Base-by-base conservation (phyloP, 257 asterid species). In the Coffea canephora region DNA sequence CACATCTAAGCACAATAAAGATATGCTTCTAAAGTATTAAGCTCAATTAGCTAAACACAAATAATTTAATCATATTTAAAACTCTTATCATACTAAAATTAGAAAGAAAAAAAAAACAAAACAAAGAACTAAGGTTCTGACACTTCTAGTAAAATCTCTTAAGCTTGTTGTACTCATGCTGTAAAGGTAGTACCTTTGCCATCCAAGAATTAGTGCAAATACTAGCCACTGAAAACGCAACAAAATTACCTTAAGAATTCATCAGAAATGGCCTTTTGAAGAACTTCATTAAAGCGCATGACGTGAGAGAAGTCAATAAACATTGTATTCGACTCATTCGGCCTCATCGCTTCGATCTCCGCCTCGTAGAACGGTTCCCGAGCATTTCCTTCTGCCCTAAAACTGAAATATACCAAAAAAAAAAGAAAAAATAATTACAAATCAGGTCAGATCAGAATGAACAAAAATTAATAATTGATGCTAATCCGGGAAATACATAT, bases 241-340 rank as follows among this genome's bases (percentile, higher is more conserved):
- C 7, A 21, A 41, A 61, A 45, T 1, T 14, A 87, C 65, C 99
- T 91, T 82, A 91, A 83, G 81, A 91, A 94, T 73, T 96, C 98
- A 6, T 96, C 99, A 71, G 97, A 87, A 61, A 96, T 91, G 61
- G 97, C 95, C 82, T 85, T 88, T 77, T 96, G 98, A 70, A 96
- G 90, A 21, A 89, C 86, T 23, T 96, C 97, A 62, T 89, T 94
- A 80, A 89, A 94, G 68, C 90, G 93, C 97, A 91, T 92, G 49
- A 96, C 98, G 76, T 96, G 99, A 1, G 97, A 85, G 91, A 94
- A 96, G 84, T 96, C 98, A 78, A 96, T 84, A 84, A 89, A 96
- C 98, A 96, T 92, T 16, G 99, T 94, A 83, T 86, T 89, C 25
- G 99, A 90, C 61, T 96, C 98, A 87, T 89, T 91, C 1, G 90